Percentiles rank a stretch among this genome's conserved stretches.
phyloP scores from a whole-genome alignment of 352 stramenopile species.

The Elongisporangium undulatum region DNA sequence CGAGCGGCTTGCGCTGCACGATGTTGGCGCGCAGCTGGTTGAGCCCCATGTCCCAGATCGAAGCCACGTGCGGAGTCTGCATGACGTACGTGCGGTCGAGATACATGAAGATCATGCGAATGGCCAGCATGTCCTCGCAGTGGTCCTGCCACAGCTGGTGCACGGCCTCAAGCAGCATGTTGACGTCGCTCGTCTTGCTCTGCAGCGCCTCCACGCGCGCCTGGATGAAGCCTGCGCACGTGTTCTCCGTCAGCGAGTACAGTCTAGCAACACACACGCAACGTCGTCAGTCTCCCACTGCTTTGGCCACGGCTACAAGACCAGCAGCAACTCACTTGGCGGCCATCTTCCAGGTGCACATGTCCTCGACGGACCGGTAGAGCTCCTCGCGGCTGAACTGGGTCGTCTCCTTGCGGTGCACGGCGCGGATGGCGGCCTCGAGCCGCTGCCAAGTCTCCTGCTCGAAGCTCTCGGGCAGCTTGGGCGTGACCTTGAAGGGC shows the following conservation, averaged over 20 bases:
- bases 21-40: constrained; percentile 61
- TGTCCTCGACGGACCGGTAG: constrained; percentile 82
- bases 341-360: constrained; percentile 93
- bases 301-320: constrained; percentile 1
- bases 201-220: constrained; percentile 50
- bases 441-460: constrained; percentile 75
- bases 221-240: constrained; percentile 63
- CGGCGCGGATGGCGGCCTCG: constrained; percentile 49
- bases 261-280: constrained; percentile 17
- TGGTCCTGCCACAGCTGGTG: constrained; percentile 88
- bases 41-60: constrained; percentile 92
- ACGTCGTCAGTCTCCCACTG: constrained; percentile 1
- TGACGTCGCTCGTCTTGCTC: constrained; percentile 53
- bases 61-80: constrained; percentile 75
- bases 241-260: constrained; percentile 64
- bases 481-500: constrained; percentile 76
- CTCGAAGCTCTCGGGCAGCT: constrained; percentile 71
- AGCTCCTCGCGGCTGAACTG: constrained; percentile 75
- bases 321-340: constrained; percentile 20
- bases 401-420: constrained; percentile 68
- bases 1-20: constrained; percentile 43
- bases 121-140: constrained; percentile 90
- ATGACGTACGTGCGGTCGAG: constrained; percentile 90
- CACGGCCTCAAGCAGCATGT: constrained; percentile 72
- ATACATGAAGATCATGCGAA: constrained; percentile 93